phyloP scores from a whole-genome alignment of 2,329 filamentous ascomycete species.

The Penicillium glabrum region DNA sequence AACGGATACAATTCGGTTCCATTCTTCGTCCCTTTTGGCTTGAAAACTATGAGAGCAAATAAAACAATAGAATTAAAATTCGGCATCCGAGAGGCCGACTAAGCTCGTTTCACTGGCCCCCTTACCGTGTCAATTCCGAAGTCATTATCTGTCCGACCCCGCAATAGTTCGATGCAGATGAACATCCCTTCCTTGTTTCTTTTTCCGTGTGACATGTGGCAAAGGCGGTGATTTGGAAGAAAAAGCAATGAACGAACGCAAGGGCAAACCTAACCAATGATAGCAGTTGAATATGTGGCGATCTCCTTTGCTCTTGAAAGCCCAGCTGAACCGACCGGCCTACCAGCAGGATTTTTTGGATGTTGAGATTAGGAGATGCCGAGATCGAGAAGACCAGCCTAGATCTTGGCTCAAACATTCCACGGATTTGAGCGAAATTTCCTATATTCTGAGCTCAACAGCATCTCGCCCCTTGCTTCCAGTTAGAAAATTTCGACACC shows the following conservation, averaged over 20 bases:
- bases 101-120: background rate
- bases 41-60: background rate
- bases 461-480: background rate
- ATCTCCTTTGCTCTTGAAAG: background rate
- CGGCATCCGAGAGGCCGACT: background rate
- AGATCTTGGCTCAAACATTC: background rate
- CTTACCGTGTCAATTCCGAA: background rate
- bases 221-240: too few relatives aligned
- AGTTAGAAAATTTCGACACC: background rate
- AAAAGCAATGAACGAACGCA: background rate
- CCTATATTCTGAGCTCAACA: background rate
- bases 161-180: background rate
- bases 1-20: background rate
- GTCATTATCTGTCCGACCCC: background rate
- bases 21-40: background rate
- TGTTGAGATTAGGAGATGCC: background rate
- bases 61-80: background rate
- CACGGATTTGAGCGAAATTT: background rate
- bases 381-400: background rate
- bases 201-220: background rate
- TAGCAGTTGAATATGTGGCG: background rate
- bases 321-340: background rate
- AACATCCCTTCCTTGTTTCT: background rate
- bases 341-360: background rate
- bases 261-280: background rate